Evolutionary conservation across 176 grass and related monocot species (phyloP).

Genomic region (Triticum urartu): DNA sequence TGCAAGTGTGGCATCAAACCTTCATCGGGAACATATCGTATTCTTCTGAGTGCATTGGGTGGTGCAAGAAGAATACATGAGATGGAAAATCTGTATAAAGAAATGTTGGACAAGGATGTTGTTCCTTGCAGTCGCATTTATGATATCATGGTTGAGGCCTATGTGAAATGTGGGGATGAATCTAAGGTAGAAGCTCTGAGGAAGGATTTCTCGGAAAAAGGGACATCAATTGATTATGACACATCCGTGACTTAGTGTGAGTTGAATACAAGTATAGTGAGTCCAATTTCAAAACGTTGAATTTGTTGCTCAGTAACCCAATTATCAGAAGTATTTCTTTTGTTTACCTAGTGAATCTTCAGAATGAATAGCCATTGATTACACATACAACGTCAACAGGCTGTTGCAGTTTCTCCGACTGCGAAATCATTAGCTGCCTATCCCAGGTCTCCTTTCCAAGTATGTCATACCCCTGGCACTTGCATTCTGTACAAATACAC

Average conservation of each 20-base stretch:
- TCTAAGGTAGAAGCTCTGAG: constrained; percentile 44
- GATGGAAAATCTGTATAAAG: constrained; percentile 45
- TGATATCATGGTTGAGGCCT: constrained; percentile 38
- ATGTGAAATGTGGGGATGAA: constrained; percentile 44
- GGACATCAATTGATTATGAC: constrained; percentile 23
- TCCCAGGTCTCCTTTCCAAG: constrained; percentile 56
- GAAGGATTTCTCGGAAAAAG: constrained; percentile 47
- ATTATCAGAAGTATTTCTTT: not conserved
- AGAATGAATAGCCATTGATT: constrained; percentile 12
- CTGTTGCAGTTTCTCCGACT: constrained; percentile 87
- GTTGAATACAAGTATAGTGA: not conserved
- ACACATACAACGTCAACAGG: constrained; percentile 60
- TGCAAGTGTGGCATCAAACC: constrained; percentile 43
- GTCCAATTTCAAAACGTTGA: constrained; percentile 4
- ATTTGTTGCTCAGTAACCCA: not conserved
- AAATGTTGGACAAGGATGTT: constrained; percentile 58
- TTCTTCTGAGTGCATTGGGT: constrained; percentile 40
- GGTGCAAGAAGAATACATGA: constrained; percentile 45
- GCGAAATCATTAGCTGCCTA: constrained; percentile 73
- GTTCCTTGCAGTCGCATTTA: constrained; percentile 43
- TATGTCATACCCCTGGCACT: constrained; percentile 25
- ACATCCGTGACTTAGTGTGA: not conserved
- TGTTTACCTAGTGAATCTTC: not conserved
- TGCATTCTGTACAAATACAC: constrained; percentile 23
- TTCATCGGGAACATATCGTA: constrained; percentile 41